A percentile compares a stretch with the other conserved stretches of the same genome.
Conservation (phyloP, 495 filamentous ascomycete species). For the Xylaria acuta region DNA sequence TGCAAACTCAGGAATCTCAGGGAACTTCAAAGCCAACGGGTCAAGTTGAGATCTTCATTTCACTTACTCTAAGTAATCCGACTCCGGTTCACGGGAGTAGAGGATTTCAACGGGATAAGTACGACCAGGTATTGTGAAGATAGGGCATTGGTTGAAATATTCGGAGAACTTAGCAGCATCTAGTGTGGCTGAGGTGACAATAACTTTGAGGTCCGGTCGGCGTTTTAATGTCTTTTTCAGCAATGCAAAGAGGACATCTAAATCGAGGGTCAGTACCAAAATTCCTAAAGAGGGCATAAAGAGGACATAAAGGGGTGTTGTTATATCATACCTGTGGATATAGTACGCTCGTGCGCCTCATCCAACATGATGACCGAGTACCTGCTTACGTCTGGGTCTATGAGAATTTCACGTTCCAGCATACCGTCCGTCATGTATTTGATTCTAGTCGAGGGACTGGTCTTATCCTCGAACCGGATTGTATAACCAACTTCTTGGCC, state of each 20-base stretch:
- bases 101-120: conserved; percentile 95
- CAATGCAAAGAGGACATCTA: conserved; percentile 89
- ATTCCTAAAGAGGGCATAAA: neutral
- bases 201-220: conserved; percentile 87
- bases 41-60: neutral
- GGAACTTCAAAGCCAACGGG: no score
- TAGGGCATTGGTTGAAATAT: conserved; percentile 94
- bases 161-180: conserved; percentile 97
- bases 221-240: conserved; percentile 92
- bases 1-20: neutral
- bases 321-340: conserved; percentile 65
- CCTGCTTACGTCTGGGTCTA: conserved; percentile 83
- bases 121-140: conserved; percentile 94
- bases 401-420: conserved; percentile 90
- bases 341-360: conserved; percentile 96
- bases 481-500: conserved; percentile 96
- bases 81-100: conserved; percentile 92
- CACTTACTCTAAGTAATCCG: conserved; percentile 83
- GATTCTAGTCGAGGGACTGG: conserved; percentile 87
- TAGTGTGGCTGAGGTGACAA: conserved; percentile 94
- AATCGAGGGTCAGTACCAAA: neutral
- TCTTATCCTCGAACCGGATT: conserved; percentile 96
- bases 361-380: conserved; percentile 99
- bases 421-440: conserved; percentile 99
- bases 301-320: neutral